phyloP scores from a whole-genome alignment of 805 yeast species.

The Candida pseudoglaebosa region DNA sequence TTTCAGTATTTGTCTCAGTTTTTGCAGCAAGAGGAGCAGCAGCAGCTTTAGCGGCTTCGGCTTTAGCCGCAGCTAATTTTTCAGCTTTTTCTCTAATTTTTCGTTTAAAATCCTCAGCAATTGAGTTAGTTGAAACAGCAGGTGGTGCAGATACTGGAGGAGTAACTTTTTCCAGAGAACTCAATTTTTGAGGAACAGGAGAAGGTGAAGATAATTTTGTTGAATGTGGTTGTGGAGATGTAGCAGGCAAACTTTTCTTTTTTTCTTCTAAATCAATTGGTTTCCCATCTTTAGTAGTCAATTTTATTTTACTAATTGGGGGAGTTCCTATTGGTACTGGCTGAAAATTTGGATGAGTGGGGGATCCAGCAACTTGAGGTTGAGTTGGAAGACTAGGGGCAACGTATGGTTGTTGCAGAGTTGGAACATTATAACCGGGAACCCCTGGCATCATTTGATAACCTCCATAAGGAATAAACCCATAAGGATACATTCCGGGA shows the following conservation, averaged over 20 bases:
- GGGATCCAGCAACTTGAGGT: slow-evolving; percentile 7
- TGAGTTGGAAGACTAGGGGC: slow-evolving; percentile 10
- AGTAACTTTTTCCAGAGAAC: slow-evolving; percentile 8
- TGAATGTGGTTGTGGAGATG: slow-evolving; percentile 9
- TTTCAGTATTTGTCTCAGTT: neutral
- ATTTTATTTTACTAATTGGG: slow-evolving; percentile 25
- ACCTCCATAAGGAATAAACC: slow-evolving; percentile 14
- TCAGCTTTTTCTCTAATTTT: slow-evolving; percentile 26
- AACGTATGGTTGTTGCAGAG: slow-evolving; percentile 10
- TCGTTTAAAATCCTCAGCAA: slow-evolving; percentile 37
- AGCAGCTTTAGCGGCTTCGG: slow-evolving; percentile 6
- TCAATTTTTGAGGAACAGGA: slow-evolving; percentile 9
- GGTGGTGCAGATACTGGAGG: slow-evolving; percentile 8
- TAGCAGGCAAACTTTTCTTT: slow-evolving; percentile 26
- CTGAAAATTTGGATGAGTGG: slow-evolving; percentile 4
- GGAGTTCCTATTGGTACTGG: slow-evolving; percentile 10
- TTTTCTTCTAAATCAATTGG: slow-evolving; percentile 40
- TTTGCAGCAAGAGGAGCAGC: slow-evolving; percentile 6
- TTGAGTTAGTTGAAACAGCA: slow-evolving; percentile 6
- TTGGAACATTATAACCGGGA: slow-evolving; percentile 15
- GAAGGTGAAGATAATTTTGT: slow-evolving; percentile 34
- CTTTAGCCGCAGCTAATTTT: slow-evolving; percentile 3
- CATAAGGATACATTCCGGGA: slow-evolving; percentile 9
- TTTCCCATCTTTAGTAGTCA: slow-evolving; percentile 42
- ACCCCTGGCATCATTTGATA: slow-evolving; percentile 15